phyloP scores from a whole-genome alignment of 1,139 yeast species.

The Debaryomyces psychrophilus region DNA sequence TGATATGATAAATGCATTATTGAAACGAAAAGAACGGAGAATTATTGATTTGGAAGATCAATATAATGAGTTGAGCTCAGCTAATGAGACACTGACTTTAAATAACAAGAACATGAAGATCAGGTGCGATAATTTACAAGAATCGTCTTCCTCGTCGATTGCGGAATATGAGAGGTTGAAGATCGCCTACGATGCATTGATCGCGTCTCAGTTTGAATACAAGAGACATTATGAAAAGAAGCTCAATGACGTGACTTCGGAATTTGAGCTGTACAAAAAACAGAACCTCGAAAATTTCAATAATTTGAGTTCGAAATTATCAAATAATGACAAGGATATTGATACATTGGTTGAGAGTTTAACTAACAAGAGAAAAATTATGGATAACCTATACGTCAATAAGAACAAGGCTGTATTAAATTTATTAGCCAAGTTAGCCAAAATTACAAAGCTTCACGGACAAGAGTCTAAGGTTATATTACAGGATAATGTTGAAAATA shows the following conservation, averaged over 20 bases:
- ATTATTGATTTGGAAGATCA: slow-evolving; percentile 63
- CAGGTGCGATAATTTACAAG: slow-evolving; percentile 52
- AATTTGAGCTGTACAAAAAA: slow-evolving; percentile 41
- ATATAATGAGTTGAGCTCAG: slow-evolving; percentile 47
- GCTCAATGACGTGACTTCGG: slow-evolving; percentile 27
- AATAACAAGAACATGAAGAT: slow-evolving; percentile 53
- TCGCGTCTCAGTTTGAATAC: slow-evolving; percentile 59
- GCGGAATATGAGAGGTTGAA: slow-evolving; percentile 62
- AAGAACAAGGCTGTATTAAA: slow-evolving; percentile 52
- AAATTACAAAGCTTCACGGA: slow-evolving; percentile 52
- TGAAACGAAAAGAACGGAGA: slow-evolving; percentile 66
- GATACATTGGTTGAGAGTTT: slow-evolving; percentile 48
- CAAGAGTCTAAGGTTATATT: slow-evolving; percentile 44
- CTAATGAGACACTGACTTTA: slow-evolving; percentile 48
- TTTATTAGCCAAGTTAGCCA: slow-evolving; percentile 47
- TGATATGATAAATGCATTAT: slow-evolving; percentile 63
- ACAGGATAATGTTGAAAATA: slow-evolving; percentile 35
- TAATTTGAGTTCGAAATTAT: slow-evolving; percentile 31
- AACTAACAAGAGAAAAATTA: slow-evolving; percentile 42
- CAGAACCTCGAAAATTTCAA: slow-evolving; percentile 37
- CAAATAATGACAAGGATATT: slow-evolving; percentile 47
- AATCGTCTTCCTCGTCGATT: slow-evolving; percentile 47
- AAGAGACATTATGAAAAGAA: slow-evolving; percentile 52
- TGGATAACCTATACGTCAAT: slow-evolving; percentile 49
- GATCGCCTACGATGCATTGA: slow-evolving; percentile 63